phyloP scores from a whole-genome alignment of 2,329 filamentous ascomycete genomes.

The Colletotrichum siamense region DNA sequence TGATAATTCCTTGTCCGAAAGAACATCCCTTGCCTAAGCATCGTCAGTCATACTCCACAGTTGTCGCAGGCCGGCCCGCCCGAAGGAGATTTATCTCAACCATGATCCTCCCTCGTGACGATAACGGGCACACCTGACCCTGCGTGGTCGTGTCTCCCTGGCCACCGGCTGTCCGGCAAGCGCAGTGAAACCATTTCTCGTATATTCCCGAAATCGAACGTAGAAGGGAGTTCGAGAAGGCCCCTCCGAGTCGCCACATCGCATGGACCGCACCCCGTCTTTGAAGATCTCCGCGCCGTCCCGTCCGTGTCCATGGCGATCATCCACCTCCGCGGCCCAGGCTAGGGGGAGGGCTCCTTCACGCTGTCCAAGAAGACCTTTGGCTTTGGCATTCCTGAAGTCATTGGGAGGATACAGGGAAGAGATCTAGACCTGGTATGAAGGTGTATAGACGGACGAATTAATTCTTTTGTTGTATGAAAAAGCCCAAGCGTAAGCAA shows the following conservation, averaged over 20 bases:
- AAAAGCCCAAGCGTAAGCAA: neutral
- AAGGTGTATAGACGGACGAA: neutral
- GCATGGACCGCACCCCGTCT: neutral
- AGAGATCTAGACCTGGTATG: rapidly evolving
- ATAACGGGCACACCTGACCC: rapidly evolving
- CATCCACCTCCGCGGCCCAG: rapidly evolving
- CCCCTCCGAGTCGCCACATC: neutral
- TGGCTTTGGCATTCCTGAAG: neutral
- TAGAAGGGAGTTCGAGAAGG: neutral
- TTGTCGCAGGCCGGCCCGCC: neutral
- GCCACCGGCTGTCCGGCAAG: neutral
- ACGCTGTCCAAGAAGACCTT: rapidly evolving
- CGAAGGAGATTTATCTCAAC: neutral
- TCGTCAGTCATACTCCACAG: neutral
- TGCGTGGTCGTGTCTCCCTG: neutral
- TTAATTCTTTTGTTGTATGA: rapidly evolving
- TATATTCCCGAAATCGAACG: neutral
- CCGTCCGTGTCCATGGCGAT: neutral
- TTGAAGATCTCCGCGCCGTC: neutral
- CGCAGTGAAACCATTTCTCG: neutral
- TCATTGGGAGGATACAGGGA: neutral
- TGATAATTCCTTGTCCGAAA: neutral
- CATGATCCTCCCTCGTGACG: neutral
- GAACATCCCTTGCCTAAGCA: neutral
- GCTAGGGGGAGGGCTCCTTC: rapidly evolving